Conservation (phyloP, 129 eudicot species). For the Artemisia argyi region DNA sequence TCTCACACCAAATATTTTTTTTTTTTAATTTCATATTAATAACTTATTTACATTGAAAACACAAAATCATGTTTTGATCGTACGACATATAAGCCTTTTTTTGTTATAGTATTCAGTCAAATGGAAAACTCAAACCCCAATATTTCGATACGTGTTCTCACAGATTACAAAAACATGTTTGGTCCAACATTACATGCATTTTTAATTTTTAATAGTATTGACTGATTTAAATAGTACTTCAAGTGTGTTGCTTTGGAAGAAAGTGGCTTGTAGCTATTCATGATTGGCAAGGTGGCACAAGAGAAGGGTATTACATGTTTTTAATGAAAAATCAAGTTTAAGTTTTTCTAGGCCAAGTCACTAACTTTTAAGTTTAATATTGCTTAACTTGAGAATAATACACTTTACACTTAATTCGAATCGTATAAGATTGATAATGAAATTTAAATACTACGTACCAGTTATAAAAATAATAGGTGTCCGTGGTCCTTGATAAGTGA, state of each 20-base stretch:
- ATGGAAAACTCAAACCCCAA: slow-evolving; percentile 33
- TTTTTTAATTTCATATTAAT: no score
- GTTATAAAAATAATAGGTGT: not conserved
- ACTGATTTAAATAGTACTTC: slow-evolving; percentile 3
- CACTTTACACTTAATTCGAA: not conserved
- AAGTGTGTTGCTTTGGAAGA: slow-evolving; percentile 26
- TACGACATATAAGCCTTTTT: slow-evolving; percentile 17
- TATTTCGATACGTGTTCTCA: slow-evolving; percentile 31
- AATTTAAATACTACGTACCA: not conserved
- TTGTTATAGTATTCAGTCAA: slow-evolving; percentile 17
- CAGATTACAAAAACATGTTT: slow-evolving; percentile 31
- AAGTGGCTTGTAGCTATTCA: slow-evolving; percentile 19
- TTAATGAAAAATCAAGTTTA: no score
- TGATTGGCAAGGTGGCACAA: not conserved
- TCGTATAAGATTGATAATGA: not conserved
- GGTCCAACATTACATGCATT: slow-evolving; percentile 25
- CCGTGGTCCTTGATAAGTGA: not conserved
- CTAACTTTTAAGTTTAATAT: no score
- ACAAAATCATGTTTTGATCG: not conserved
- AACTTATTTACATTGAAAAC: not conserved
- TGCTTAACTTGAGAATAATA: no score
- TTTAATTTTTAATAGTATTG: not conserved
- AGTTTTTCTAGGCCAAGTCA: not conserved
- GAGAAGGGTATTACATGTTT: not conserved
- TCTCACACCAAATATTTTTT: not conserved